A percentile compares a stretch with the other conserved stretches of the same genome.
phyloP scores from a whole-genome alignment of 148 eudicot genomes.

The Dysphania ambrosioides region DNA sequence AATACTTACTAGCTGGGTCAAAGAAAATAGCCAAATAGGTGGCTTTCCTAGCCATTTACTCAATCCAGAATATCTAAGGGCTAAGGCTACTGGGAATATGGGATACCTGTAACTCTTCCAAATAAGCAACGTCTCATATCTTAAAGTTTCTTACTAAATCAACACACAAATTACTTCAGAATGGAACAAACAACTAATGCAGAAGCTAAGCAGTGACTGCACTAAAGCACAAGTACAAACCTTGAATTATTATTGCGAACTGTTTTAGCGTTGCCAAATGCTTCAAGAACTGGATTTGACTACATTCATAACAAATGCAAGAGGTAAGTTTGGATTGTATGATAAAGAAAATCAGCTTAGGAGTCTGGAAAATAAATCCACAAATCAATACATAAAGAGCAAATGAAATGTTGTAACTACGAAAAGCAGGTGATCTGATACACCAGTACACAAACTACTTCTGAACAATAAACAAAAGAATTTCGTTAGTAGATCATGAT shows the following conservation, averaged over 20 bases:
- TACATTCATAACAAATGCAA: slow-evolving; percentile 35
- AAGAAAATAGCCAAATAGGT: background rate
- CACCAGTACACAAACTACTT: background rate
- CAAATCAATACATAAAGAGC: background rate
- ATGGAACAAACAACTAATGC: background rate
- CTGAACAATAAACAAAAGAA: background rate
- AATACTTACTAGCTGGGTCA: background rate
- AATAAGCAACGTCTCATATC: background rate
- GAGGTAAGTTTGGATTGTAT: slow-evolving; percentile 4
- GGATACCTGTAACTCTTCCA: background rate
- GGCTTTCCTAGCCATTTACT: background rate
- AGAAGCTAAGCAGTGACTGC: slow-evolving; percentile 4
- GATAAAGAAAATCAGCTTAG: background rate
- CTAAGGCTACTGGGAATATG: background rate
- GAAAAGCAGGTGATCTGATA: background rate
- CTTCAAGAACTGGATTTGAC: slow-evolving; percentile 97
- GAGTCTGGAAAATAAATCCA: background rate
- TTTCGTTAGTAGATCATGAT: background rate
- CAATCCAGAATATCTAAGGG: background rate
- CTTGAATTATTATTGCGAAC: slow-evolving; percentile 93
- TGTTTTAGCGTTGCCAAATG: slow-evolving; percentile 95
- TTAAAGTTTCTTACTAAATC: background rate
- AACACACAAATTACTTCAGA: background rate
- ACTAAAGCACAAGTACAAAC: slow-evolving; percentile 31
- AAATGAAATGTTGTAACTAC: background rate